Evolutionary conservation across 2,329 filamentous ascomycete species (phyloP).

Genomic region (Talaromyces sp.): DNA sequence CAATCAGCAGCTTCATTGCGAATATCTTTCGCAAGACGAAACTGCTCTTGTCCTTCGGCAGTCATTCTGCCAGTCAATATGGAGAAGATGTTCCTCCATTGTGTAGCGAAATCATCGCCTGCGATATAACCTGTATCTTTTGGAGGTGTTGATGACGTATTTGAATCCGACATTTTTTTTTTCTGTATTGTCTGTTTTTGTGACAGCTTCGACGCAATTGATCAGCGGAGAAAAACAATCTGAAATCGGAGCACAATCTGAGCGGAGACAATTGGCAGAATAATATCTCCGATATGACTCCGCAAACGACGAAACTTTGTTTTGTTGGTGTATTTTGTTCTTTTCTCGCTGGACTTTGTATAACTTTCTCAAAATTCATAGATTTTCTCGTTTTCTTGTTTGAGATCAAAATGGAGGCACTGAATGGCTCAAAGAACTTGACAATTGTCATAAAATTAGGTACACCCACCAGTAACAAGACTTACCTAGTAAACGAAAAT

Average conservation of each 20-base stretch:
- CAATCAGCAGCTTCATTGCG: constrained; percentile 74
- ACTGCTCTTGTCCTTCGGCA: constrained; percentile 64
- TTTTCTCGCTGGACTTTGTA: background rate
- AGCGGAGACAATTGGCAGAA: constrained; percentile 11
- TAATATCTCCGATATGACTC: constrained; percentile 10
- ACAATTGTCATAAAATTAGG: constrained; percentile 39
- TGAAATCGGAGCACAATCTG: background rate
- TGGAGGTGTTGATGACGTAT: constrained; percentile 16
- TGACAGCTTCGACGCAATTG: background rate
- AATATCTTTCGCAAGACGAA: constrained; percentile 69
- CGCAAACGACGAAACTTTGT: constrained; percentile 11
- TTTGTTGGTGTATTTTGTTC: background rate
- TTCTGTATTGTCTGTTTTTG: background rate
- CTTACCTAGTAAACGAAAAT: background rate
- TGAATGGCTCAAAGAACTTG: constrained; percentile 24
- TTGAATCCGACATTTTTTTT: constrained; percentile 12
- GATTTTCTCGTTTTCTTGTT: background rate
- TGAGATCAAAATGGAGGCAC: constrained; percentile 23
- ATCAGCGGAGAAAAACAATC: background rate
- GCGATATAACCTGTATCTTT: constrained; percentile 34
- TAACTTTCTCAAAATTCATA: background rate
- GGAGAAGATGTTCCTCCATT: constrained; percentile 82
- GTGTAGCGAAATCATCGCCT: constrained; percentile 40
- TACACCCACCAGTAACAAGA: constrained; percentile 14
- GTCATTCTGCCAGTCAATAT: constrained; percentile 71